These are phyloP conservation scores for Rhizodiscina lignyota DNA, from an alignment of 495 filamentous ascomycete genomes.

Conservation along the genomic window DNA sequence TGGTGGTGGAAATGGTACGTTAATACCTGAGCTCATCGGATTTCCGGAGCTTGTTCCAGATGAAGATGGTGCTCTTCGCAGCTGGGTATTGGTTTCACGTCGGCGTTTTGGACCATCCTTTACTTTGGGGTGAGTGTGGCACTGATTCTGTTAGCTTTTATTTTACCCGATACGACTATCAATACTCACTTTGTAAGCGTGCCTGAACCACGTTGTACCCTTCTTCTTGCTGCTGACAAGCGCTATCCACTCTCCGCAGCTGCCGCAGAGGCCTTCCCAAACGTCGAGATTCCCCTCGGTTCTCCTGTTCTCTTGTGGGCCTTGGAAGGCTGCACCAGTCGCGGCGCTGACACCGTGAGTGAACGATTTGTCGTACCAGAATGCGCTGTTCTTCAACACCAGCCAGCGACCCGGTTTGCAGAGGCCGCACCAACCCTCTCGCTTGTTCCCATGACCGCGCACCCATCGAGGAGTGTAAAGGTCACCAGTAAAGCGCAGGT, in stretches of 20 bases:
- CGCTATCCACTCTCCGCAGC: conserved; percentile 64
- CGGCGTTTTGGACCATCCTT: conserved; percentile 57
- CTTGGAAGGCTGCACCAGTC: conserved; percentile 55
- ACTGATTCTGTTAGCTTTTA: conserved; percentile 33
- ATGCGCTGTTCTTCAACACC: conserved; percentile 68
- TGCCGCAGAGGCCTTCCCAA: conserved; percentile 66
- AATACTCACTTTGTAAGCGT: conserved; percentile 58
- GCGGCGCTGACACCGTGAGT: conserved; percentile 67
- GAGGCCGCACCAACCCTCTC: conserved; percentile 73
- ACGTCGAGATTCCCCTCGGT: conserved; percentile 68
- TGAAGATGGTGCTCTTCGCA: too few species aligned
- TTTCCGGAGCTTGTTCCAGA: too few species aligned
- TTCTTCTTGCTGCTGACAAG: conserved; percentile 74
- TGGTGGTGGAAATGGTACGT: too few species aligned
- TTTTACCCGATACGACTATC: neutral
- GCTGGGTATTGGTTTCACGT: conserved; percentile 39
- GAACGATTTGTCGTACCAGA: conserved; percentile 78
- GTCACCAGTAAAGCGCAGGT: conserved; percentile 60
- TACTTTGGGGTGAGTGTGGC: conserved; percentile 57
- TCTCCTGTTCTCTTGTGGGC: conserved; percentile 49
- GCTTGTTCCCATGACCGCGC: conserved; percentile 63
- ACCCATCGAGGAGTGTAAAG: conserved; percentile 67
- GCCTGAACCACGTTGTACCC: conserved; percentile 70
- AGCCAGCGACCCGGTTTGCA: conserved; percentile 71
- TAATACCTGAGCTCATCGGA: too few species aligned